Base-by-base conservation (phyloP, 1,284 basidiomycete genomes). In the Ceratobasidium sp. region DNA sequence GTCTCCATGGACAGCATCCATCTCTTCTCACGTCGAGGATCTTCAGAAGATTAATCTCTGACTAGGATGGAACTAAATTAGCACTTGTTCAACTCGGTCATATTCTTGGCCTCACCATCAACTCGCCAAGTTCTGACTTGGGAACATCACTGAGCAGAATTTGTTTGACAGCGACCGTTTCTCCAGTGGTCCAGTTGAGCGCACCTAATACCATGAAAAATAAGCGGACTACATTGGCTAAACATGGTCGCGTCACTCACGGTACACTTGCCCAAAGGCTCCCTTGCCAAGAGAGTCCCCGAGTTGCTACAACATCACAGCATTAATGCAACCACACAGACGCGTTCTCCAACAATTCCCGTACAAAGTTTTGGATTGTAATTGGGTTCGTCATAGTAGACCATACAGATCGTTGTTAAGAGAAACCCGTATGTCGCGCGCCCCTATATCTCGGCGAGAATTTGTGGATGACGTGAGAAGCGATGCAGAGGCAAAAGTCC, bases 31-130 rank as follows among this genome's bases (percentile, higher is more conserved):
- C 92, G 75, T 97, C 93, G 71, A 99, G 85, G 78, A 97, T 98
- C 85, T 98, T 98, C 74, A 99, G 86, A 70, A 99, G 82, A 79
- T 98, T 94, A 75, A 99, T 99, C 82, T 99, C 96, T 72, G 92
- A 94, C 93, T 96, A 71, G n/a, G n/a, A 8, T 20, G 25, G 8
- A 57, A 8, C n/a, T 6, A 42, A 31, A 42, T 65, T 27, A 54
- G 65, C 35, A 40, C 7, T 6, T 27, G 32, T 31, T 22, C 10
- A 20, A 35, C 22, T 13, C 17, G 10, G 20, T 22, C 2, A 10
- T 27, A 31, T 20, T 32, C 27, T 32, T 64, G 49, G 42, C 82
- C 87, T 74, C 75, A 93, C 94, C 96, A 98, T 98, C 77, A 99
- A 98, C 79, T 98, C 95, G 22, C 92, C 91, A 58, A 98, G 85